These are phyloP conservation scores for Gracilaria gracilis DNA, from an alignment of 23 red algal genomes.

Conservation along the genomic window DNA sequence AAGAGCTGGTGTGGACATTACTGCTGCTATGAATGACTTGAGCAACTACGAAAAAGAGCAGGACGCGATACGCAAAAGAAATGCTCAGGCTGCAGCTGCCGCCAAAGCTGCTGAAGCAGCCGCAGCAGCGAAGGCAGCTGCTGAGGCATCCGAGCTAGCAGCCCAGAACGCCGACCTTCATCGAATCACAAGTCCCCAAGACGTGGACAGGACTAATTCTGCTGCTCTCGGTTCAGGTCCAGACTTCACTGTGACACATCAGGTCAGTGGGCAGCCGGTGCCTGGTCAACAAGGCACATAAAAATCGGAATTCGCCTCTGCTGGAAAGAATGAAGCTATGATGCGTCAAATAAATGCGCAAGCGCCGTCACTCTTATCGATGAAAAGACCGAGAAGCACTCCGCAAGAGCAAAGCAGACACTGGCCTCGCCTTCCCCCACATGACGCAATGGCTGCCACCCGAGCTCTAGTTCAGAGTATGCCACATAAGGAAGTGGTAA, in stretches of 20 bases:
- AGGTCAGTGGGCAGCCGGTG: not conserved
- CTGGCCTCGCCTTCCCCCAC: slow-evolving; percentile 60
- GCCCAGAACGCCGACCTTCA: not conserved
- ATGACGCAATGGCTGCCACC: slow-evolving; percentile 48
- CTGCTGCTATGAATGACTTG: slow-evolving; percentile 39
- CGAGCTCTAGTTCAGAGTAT: slow-evolving; percentile 73
- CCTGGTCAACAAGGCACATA: not conserved
- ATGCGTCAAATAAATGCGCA: slow-evolving; percentile 15
- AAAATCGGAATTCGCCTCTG: not conserved
- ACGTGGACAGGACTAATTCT: not conserved
- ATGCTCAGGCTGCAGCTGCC: slow-evolving; percentile 20
- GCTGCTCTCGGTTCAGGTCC: not conserved
- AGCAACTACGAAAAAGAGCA: slow-evolving; percentile 42
- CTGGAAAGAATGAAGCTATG: slow-evolving; percentile 17
- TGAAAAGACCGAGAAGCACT: slow-evolving; percentile 45
- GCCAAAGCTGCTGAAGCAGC: slow-evolving; percentile 14
- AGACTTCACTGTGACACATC: not conserved
- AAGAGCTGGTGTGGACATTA: slow-evolving; percentile 34
- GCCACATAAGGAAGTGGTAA: slow-evolving; percentile 80
- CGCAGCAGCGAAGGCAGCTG: slow-evolving; percentile 17
- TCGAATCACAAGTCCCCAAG: slow-evolving; percentile 16
- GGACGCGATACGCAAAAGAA: slow-evolving; percentile 47
- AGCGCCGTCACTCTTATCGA: slow-evolving; percentile 1
- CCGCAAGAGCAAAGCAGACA: slow-evolving; percentile 16
- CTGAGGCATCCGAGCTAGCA: slow-evolving; percentile 5